A percentile compares a stretch with the other conserved stretches of the same genome.
Conservation (phyloP, 441 rosid species). For the Dalechampia spathulata region DNA sequence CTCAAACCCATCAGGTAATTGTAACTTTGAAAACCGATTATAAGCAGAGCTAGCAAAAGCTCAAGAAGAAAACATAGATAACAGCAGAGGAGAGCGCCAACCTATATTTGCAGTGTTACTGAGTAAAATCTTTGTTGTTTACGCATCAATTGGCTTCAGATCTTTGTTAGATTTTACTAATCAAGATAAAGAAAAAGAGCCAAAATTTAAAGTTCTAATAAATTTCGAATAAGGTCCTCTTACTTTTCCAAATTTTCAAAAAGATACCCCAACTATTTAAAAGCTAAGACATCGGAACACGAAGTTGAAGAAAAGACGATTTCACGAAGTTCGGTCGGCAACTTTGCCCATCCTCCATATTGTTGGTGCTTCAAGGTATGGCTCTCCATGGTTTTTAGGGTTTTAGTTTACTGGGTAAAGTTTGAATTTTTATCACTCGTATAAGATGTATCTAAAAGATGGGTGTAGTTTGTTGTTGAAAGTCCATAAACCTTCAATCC, state of each 20-base stretch:
- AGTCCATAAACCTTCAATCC: conserved; percentile 46
- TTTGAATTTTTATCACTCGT: conserved; percentile 6
- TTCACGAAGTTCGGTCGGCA: too few species aligned
- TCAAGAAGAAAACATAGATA: background rate
- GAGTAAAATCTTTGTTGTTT: background rate
- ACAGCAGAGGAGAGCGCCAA: background rate
- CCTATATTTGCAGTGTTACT: conserved; percentile 5
- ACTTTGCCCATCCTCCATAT: background rate
- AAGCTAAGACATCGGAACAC: background rate
- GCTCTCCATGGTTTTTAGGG: background rate
- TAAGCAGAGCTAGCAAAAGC: background rate
- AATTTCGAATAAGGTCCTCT: background rate
- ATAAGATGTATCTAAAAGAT: conserved; percentile 48
- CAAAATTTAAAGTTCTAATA: background rate
- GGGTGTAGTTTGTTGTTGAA: conserved; percentile 57
- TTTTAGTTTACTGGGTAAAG: conserved; percentile 4
- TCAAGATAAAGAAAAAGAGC: too few species aligned
- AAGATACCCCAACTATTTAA: background rate
- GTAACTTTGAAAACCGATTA: background rate
- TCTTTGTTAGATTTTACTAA: too few species aligned
- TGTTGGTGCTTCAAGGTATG: conserved; percentile 15
- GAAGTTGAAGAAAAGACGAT: too few species aligned
- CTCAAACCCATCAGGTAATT: background rate
- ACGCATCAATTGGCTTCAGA: too few species aligned
- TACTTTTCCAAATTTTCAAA: background rate